These are phyloP conservation scores for Entomortierella chlamydospora DNA, from an alignment of 192 early-diverging fungal genomes.

Conservation along the genomic window DNA sequence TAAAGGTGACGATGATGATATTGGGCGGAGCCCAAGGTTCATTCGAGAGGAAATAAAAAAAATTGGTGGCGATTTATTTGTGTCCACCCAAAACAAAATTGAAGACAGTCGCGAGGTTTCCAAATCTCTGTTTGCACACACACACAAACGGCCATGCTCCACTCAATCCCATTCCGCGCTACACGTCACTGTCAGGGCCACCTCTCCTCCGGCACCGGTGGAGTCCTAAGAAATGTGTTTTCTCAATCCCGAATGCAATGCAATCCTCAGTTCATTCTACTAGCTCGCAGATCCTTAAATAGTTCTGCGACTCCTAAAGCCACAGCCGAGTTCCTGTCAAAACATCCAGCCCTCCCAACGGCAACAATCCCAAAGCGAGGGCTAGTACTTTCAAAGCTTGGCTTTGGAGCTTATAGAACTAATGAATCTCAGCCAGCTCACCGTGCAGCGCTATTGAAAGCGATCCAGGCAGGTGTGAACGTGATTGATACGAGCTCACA, in stretches of 20 bases:
- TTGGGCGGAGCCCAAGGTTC: too few relatives aligned
- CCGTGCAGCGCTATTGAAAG: slow-evolving; percentile 61
- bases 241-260: not conserved
- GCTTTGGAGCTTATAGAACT: slow-evolving; percentile 76
- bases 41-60: too few relatives aligned
- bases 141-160: not conserved
- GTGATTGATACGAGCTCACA: slow-evolving; percentile 79
- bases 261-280: not conserved
- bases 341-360: slow-evolving; percentile 40
- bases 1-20: too few relatives aligned
- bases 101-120: too few relatives aligned
- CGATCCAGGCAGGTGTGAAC: slow-evolving; percentile 73
- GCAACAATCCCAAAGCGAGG: slow-evolving; percentile 57
- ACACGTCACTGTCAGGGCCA: slow-evolving; percentile 4
- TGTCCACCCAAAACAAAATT: too few relatives aligned
- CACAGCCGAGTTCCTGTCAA: slow-evolving; percentile 38
- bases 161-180: slow-evolving; percentile 1
- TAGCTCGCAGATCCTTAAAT: not conserved
- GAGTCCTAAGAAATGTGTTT: not conserved
- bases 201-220: not conserved
- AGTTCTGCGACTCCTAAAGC: slow-evolving; percentile 32
- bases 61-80: too few relatives aligned
- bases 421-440: slow-evolving; percentile 52
- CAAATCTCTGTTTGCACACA: too few relatives aligned
- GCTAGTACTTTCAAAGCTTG: slow-evolving; percentile 64